Evolutionary conservation across 768 basidiomycete species (phyloP), one percentile per base, ranked within the genome.

Genomic region (Xanthoconium stramineum): DNA sequence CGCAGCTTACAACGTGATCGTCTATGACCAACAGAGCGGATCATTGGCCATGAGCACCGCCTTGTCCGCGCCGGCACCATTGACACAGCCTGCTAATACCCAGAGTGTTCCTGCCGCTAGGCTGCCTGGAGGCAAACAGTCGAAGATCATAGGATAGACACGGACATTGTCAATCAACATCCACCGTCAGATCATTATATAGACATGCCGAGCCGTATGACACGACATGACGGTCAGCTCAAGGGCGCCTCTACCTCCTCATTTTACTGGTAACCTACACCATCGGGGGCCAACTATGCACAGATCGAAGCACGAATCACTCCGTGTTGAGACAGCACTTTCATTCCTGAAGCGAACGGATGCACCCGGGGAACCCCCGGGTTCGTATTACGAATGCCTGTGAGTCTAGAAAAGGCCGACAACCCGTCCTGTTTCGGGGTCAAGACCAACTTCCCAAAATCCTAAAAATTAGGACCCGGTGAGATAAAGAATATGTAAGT

Each of bases 401-500:
- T 32, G 35, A 43, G 50, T 43, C 56, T 69, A 96, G 80, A 95
- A 97, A 52, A 97, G 78, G 43, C 94, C 94, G 56, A 92, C 78
- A 45, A 94, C 91, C 40, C 84, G 80, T 51, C 94, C 94, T 3
- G 85, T 84, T 65, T 89, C 83, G 29, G 82, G 78, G 69, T 92
- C 88, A 15, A 94, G 79, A 32, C 83, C 88, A 60, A 93, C 91
- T 72, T 94, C 91, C 91, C 91, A 94, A 79, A 94, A 94, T 19
- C 90, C 88, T 85, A 53, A 7, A 30, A 40, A 24, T 47, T n/a
- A 61, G 58, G 46, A 29, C 5, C 46, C n/a, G 43, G 53, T 61
- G 53, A 65, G 60, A 52, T 58, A 9, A 38, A 20, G 33, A 32
- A 36, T 28, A 53, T 36, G 40, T 55, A 53, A 47, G 50, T 5